Evolutionary conservation across 805 yeast species (phyloP).

Genomic region (Kazachstania africana): DNA sequence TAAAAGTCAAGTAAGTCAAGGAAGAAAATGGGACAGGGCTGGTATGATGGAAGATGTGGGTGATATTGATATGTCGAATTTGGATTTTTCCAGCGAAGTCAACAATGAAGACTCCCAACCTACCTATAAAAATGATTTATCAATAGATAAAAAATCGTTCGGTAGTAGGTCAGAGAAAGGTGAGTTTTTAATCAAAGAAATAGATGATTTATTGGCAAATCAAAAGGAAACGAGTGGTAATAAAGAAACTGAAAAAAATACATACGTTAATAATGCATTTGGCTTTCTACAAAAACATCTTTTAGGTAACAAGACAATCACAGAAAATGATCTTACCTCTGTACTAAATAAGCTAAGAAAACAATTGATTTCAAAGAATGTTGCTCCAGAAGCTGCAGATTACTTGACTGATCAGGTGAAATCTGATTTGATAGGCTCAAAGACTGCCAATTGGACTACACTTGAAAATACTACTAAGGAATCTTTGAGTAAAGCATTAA

Average conservation of each 20-base stretch:
- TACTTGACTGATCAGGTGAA: conserved; percentile 60
- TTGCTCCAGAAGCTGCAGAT: conserved; percentile 81
- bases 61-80: conserved; percentile 27
- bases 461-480: conserved; percentile 61
- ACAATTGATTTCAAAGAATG: conserved; percentile 74
- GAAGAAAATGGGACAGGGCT: conserved; percentile 57
- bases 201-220: conserved; percentile 30
- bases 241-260: conserved; percentile 18
- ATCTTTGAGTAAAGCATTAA: conserved; percentile 46
- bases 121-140: conserved; percentile 5
- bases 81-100: conserved; percentile 43
- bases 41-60: conserved; percentile 39
- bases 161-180: conserved; percentile 39
- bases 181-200: conserved; percentile 53
- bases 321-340: conserved; percentile 50
- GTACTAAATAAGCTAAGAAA: conserved; percentile 57
- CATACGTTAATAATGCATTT: conserved; percentile 28
- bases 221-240: conserved; percentile 25
- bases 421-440: conserved; percentile 57
- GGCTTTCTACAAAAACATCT: conserved; percentile 44
- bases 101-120: conserved; percentile 8
- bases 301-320: conserved; percentile 59
- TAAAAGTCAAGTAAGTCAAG: conserved; percentile 11
- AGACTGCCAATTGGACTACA: conserved; percentile 62
- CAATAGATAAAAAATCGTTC: conserved; percentile 24